phyloP scores from a whole-genome alignment of 306 rosid genomes.

The Hippophae rhamnoides region DNA sequence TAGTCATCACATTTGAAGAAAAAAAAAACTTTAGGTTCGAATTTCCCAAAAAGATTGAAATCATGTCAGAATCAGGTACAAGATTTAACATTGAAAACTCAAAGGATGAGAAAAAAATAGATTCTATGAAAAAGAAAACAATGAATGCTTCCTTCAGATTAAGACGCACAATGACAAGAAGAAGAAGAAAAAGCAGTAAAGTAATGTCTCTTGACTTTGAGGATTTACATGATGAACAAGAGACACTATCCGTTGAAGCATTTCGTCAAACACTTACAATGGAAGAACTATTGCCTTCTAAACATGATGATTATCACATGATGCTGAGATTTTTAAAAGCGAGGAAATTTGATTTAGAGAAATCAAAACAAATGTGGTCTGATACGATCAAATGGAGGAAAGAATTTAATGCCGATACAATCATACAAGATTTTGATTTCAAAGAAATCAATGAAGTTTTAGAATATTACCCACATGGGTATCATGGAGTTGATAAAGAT shows the following conservation, averaged over 20 bases:
- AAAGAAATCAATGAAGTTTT: conserved; percentile 59
- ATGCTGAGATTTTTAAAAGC: conserved; percentile 94
- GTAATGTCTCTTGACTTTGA: conserved; percentile 61
- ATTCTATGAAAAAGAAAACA: conserved; percentile 56
- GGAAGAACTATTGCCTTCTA: conserved; percentile 73
- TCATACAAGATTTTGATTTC: conserved; percentile 71
- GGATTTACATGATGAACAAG: conserved; percentile 65
- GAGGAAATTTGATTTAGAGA: conserved; percentile 67
- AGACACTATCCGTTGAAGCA: conserved; percentile 57
- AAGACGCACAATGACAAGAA: conserved; percentile 48
- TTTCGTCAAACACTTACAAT: conserved; percentile 62
- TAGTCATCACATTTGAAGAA: too few relatives aligned
- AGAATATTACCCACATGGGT: conserved; percentile 76
- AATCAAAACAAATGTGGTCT: conserved; percentile 88
- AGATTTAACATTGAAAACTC: too few relatives aligned
- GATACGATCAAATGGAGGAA: conserved; percentile 83
- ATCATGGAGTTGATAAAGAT: conserved; percentile 92
- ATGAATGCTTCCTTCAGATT: conserved; percentile 52
- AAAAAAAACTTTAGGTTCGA: too few relatives aligned
- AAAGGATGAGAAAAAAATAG: conserved; percentile 32
- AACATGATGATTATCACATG: conserved; percentile 87
- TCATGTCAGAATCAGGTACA: too few relatives aligned
- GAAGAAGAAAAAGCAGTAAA: conserved; percentile 65
- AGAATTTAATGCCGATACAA: conserved; percentile 70
- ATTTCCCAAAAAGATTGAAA: too few relatives aligned